Base-by-base conservation (phyloP, 192 early-diverging fungal species). In the Lobosporangium transversale region DNA sequence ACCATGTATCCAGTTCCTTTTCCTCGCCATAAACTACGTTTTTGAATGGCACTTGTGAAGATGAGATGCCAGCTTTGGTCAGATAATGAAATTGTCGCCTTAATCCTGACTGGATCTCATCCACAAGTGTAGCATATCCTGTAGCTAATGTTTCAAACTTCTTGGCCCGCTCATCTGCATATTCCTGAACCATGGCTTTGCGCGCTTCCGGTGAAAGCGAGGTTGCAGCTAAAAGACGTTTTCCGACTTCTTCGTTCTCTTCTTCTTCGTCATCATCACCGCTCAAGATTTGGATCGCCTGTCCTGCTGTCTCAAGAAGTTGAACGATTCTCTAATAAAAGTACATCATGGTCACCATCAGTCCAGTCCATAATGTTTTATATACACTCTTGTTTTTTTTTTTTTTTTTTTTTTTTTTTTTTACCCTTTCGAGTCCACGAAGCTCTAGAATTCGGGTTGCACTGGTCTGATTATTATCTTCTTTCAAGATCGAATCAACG, bases 1-100 rank as follows among this genome's bases (percentile, higher is more conserved):
- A 48, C 80, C 80, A 81, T 21, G 64, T 81, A 30, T 81, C 80
- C 10, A 73, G 56, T 55, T 81, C 80, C 58, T 81, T 81, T 12
- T 66, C 74, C 56, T 81, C 80, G 0, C 80, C 80, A 56, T 81
- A 81, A 3, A 78, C 66, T 21, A 81, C 75, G 23, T 69, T 73
- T 44, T 64, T 62, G 57, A 81, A 79, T 2, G 80, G 80, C 8
- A 81, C 70, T 27, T 81, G 74, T 2, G 74, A 66, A 4, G 74
- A 68, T 11, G 80, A 47, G 42, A 81, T 81, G 0, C 80, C 80
- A 18, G 76, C 70, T 24, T 73, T 78, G 42, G 74, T 76, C 64
- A 81, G 50, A 23, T 68, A 58, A 33, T 66, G 80, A 64, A 81
- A 81, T 43, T 81, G 74, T 27, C 54, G 9, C 18, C 80, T 49